Base-by-base conservation (phyloP, 2,329 filamentous ascomycete genomes). In the Cercospora nicotianae region DNA sequence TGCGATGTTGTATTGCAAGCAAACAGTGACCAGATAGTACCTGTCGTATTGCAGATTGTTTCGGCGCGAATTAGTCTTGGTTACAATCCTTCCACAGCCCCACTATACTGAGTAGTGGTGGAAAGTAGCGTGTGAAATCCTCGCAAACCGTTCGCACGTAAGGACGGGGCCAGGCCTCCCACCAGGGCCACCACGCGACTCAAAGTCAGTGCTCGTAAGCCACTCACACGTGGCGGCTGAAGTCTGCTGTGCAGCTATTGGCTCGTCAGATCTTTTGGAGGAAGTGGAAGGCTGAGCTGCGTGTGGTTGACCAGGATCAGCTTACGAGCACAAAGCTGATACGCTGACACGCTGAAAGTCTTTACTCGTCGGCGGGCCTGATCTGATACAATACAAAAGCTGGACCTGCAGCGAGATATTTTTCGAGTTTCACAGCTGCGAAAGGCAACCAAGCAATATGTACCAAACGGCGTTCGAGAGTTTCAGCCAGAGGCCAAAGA, bases 391-490 rank as follows among this genome's bases (percentile, higher is more conserved):
- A 48, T 48, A 23, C 48, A 28, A n/a, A 55, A 55, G 48, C 23
- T 8, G 12, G 23, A 28, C 48, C 48, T 28, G 48, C 20, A 55
- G 48, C 23, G 3, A 30, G 6, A 16, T 23, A 55, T 55, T 16
- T 28, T 26, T 55, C 48, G 48, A 36, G 18, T n/a, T n/a, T 59
- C 55, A 36, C 55, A 18, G n/a, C 28, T 59, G 9, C 30, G 9
- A 13, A 9, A 23, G 28, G 8, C n/a, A 20, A 5, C 20, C 48
- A 55, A 42, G 16, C 16, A 42, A 59, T 20, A 59, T 59, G 53
- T 64, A 64, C 45, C 31, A 67, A 28, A 42, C 65, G 13, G 48
- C 60, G 10, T 64, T 60, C 57, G 48, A 64, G 16, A 20, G 23
- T n/a, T 60, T 64, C 33, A 4, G 39, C n/a, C n/a, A 55, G 33